Conservation (phyloP, 1,284 basidiomycete genomes). For the Papiliotrema laurentii region DNA sequence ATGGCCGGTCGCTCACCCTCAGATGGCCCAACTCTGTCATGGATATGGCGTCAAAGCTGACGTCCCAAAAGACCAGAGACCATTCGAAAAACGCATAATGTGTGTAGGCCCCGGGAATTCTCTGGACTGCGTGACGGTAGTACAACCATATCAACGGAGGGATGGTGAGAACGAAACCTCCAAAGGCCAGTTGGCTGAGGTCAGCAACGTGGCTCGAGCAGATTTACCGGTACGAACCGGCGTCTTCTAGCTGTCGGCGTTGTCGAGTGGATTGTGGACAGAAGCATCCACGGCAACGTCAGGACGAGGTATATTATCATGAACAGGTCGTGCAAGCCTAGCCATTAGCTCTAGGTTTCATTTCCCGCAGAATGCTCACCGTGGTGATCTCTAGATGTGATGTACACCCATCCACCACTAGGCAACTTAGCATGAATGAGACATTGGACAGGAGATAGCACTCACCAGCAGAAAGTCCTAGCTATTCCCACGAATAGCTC, state of each 20-base stretch:
- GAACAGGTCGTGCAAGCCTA: constrained; percentile 74
- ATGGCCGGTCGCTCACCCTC: constrained; percentile 22
- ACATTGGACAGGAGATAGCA: background rate
- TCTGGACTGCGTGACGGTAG: constrained; percentile 73
- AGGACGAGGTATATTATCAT: constrained; percentile 81
- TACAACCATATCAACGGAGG: constrained; percentile 77
- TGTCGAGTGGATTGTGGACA: constrained; percentile 54
- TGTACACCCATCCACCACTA: constrained; percentile 78
- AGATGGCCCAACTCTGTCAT: constrained; percentile 57
- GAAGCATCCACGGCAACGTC: constrained; percentile 83
- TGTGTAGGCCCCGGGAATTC: constrained; percentile 78
- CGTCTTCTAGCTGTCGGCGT: constrained; percentile 39
- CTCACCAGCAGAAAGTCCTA: constrained; percentile 68
- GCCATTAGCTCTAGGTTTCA: background rate
- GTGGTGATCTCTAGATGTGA: constrained; percentile 57
- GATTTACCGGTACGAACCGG: constrained; percentile 53
- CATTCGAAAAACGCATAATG: constrained; percentile 82
- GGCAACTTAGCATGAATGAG: constrained; percentile 11
- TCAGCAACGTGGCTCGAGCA: no score
- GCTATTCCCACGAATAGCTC: constrained; percentile 64
- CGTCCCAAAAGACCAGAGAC: constrained; percentile 72
- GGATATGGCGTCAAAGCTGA: constrained; percentile 68
- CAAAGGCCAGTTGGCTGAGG: constrained; percentile 10
- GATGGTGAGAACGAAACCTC: constrained; percentile 61
- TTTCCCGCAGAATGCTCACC: constrained; percentile 21